These are phyloP conservation scores for Andrographis paniculata DNA, from an alignment of 305 asterid genomes.

Conservation along the genomic window DNA sequence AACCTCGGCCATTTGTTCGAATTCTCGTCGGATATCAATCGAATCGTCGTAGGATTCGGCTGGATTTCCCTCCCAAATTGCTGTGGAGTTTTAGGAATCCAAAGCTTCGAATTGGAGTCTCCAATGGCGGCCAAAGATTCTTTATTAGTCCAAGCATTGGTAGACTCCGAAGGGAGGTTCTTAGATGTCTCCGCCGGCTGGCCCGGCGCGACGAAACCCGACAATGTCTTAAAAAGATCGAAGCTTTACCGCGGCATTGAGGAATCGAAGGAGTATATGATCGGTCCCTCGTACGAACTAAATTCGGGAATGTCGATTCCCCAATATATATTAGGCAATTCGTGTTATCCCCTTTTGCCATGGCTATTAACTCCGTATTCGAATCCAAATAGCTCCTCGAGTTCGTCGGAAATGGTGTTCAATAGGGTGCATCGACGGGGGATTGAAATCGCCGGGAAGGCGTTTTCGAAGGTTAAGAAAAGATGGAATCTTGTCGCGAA, in stretches of 20 bases:
- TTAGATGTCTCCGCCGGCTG: conserved; percentile 89
- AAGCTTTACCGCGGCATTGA: conserved; percentile 57
- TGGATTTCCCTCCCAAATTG: conserved; percentile 86
- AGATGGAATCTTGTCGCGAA: conserved; percentile 74
- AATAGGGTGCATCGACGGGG: conserved; percentile 52
- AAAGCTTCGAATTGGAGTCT: conserved; percentile 46
- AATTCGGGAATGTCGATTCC: conserved; percentile 49
- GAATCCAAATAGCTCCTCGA: conserved; percentile 18
- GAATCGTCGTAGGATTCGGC: conserved; percentile 70
- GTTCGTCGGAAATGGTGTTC: conserved; percentile 38
- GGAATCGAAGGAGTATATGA: conserved; percentile 49
- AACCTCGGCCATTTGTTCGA: conserved; percentile 76
- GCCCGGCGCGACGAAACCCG: conserved; percentile 52
- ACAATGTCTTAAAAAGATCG: conserved; percentile 44
- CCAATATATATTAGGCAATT: conserved; percentile 71
- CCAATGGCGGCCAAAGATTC: conserved; percentile 27
- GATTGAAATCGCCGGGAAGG: conserved; percentile 49
- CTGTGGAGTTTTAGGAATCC: conserved; percentile 76
- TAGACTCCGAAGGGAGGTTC: conserved; percentile 91
- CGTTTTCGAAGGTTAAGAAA: conserved; percentile 45
- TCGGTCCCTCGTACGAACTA: conserved; percentile 52
- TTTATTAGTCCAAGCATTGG: conserved; percentile 75
- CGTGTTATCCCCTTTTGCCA: conserved; percentile 60
- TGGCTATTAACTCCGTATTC: conserved; percentile 74
- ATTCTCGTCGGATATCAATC: conserved; percentile 54